phyloP scores from a whole-genome alignment of 1,139 yeast genomes.

The Candida freyschussii region DNA sequence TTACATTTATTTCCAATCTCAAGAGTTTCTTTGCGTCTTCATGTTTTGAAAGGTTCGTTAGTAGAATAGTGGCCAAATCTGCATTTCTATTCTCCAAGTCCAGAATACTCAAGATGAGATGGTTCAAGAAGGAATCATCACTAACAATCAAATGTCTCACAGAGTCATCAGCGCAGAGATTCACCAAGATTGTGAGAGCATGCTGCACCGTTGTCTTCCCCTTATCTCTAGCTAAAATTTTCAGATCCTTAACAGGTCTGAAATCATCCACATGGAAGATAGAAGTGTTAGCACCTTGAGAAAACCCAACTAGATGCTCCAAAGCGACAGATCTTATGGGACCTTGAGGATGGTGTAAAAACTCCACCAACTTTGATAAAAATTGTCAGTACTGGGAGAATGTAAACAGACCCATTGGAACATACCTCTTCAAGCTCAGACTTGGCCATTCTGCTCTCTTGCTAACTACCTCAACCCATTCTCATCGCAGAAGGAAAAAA shows the following conservation, averaged over 20 bases:
- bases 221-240: conserved; percentile 45
- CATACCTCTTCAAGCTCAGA: conserved; percentile 13
- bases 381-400: neutral
- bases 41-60: conserved; percentile 80
- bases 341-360: conserved; percentile 79
- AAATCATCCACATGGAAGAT: conserved; percentile 69
- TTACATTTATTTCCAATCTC: conserved; percentile 38
- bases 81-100: conserved; percentile 61
- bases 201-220: conserved; percentile 57
- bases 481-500: no score
- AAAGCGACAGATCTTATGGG: conserved; percentile 83
- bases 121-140: conserved; percentile 57
- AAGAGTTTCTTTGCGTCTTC: conserved; percentile 58
- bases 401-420: neutral
- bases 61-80: conserved; percentile 77
- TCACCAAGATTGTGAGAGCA: conserved; percentile 75
- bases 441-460: conserved; percentile 10
- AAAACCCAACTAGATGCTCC: conserved; percentile 78
- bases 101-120: conserved; percentile 42
- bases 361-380: conserved; percentile 67
- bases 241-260: conserved; percentile 72
- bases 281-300: conserved; percentile 61
- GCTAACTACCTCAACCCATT: no score
- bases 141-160: conserved; percentile 57
- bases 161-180: conserved; percentile 68